Conservation (phyloP, 169 alveolate genomes). For the Theileria equi region DNA sequence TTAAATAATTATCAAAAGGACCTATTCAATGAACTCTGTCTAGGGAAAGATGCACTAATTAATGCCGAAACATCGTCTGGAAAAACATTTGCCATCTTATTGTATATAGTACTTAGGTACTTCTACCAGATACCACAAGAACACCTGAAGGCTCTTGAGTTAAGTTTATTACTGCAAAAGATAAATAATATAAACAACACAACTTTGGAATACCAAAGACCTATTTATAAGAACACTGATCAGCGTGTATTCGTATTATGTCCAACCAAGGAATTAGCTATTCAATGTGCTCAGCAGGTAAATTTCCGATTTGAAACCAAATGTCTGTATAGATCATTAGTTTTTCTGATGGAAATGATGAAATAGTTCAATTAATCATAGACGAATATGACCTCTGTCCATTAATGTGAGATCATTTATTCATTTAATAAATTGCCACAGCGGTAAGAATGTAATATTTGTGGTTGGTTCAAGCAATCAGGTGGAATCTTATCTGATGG, state of each 20-base stretch:
- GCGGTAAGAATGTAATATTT: conserved; percentile 7
- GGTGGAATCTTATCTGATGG: conserved; percentile 24
- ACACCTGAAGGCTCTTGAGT: background rate
- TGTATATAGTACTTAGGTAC: conserved; percentile 43
- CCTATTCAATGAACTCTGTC: conserved; percentile 42
- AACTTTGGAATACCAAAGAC: background rate
- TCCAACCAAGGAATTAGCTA: conserved; percentile 63
- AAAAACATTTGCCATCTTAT: conserved; percentile 54
- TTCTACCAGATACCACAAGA: conserved; percentile 26
- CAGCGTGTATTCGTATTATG: conserved; percentile 38
- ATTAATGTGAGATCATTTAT: conserved; percentile 9
- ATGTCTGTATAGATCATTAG: conserved; percentile 2
- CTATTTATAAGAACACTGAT: background rate
- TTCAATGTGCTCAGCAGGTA: conserved; percentile 54
- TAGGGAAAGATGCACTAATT: conserved; percentile 48
- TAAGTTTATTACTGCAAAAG: background rate
- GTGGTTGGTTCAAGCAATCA: conserved; percentile 60
- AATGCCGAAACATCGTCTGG: conserved; percentile 62
- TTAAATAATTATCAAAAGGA: conserved; percentile 29
- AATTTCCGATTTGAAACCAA: background rate
- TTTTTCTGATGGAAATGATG: conserved; percentile 30
- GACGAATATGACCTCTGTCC: conserved; percentile 43
- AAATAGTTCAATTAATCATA: conserved; percentile 34
- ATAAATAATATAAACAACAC: background rate
- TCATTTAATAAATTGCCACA: background rate